Base-by-base conservation (phyloP, 1,139 yeast species). In the Scheffersomyces segobiensis region DNA sequence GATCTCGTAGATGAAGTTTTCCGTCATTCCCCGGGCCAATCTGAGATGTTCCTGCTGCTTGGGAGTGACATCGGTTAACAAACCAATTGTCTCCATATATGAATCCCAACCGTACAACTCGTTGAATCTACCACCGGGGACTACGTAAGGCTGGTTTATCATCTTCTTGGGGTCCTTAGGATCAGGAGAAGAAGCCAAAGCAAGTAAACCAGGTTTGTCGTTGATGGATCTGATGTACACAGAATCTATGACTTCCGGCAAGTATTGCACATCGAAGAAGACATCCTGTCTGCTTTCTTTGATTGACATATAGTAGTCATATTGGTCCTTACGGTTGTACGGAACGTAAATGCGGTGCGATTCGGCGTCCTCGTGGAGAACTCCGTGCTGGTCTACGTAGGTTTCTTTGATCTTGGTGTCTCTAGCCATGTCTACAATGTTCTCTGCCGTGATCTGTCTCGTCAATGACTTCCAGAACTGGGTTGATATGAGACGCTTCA, bases 51-150 rank as follows among this genome's bases (percentile, higher is more conserved):
- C 71, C 53, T 68, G 69, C 49, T 87, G 89, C 3, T 81, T 67
- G n/a, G 63, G 58, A 10, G 86, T 80, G 32, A 84, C 87, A 67
- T 91, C 91, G 18, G 86, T 83, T 50, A 95, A 73, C 55, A 95
- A 79, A 1, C 99, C 99, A 46, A 93, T 74, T 0, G 96, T 86
- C 70, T 90, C 95, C 89, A 96, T 90, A 71, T 95, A 95, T 1
- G 98, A 92, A 72, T 95, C 99, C 99, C 99, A 95, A 8, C 99
- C 99, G 68, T 95, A 95, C 57, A 93, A 82, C 74, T 95, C 99
- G 73, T 96, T 96, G 74, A 95, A 95, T 62, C 99, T 80, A 21
- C 99, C 99, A 18, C 99, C 99, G 0, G 99, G 99, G 12, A 95
- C 99, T 22, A 92, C 91, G 71, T 93, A 95, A 0, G 97, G 97